phyloP scores from a whole-genome alignment of 2,329 filamentous ascomycete species.

The Sporothrix protearum region DNA sequence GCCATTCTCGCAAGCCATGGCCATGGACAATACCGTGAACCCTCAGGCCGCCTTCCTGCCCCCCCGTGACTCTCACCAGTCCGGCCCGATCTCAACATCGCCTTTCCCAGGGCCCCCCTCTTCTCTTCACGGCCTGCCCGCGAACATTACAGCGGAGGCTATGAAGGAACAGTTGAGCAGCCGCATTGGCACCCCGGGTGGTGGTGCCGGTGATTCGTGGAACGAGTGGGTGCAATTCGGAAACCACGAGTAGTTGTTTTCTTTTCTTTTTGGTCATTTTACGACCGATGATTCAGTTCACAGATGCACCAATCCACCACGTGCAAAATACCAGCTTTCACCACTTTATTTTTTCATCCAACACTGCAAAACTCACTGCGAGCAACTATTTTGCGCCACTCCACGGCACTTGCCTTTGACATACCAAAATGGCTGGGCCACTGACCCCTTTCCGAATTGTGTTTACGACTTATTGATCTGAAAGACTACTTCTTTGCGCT shows the following conservation, averaged over 20 bases:
- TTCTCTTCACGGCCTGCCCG: neutral
- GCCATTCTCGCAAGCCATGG: neutral
- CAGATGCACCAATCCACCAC: no score
- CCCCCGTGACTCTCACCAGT: no score
- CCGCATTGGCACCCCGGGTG: slow-evolving; percentile 7
- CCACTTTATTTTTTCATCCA: neutral
- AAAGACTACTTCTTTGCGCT: neutral
- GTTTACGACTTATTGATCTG: neutral
- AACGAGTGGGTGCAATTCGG: neutral
- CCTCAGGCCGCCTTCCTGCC: neutral
- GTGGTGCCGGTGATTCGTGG: neutral
- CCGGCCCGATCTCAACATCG: neutral
- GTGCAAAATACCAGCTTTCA: no score
- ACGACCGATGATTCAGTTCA: no score
- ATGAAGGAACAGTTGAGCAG: neutral
- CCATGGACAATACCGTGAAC: neutral
- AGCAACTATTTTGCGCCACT: neutral
- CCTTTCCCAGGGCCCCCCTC: neutral
- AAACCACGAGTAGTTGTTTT: neutral
- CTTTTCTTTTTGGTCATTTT: neutral
- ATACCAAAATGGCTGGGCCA: neutral
- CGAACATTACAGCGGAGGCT: neutral
- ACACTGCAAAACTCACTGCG: no score
- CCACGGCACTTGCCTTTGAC: neutral
- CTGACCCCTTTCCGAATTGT: neutral